Evolutionary conservation across 2,329 filamentous ascomycete genomes (phyloP).

Genomic region (Trichocomaceae sp.): DNA sequence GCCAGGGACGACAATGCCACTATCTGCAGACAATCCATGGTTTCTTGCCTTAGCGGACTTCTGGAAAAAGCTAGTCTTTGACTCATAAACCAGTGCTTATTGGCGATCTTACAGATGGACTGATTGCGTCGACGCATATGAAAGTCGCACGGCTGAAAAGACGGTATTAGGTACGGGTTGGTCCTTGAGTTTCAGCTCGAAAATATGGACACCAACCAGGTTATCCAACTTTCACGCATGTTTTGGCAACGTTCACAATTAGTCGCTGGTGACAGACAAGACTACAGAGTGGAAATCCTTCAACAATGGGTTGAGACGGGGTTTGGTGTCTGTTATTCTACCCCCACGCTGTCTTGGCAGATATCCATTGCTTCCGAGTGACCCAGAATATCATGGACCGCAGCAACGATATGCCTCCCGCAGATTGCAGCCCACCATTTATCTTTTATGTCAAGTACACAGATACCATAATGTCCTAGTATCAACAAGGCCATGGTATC

Average conservation of each 20-base stretch:
- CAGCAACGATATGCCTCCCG: constrained; percentile 2
- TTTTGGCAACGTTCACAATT: neutral
- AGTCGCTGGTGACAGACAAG: too few relatives aligned
- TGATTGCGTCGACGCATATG: too few relatives aligned
- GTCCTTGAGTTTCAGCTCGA: neutral
- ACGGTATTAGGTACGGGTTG: neutral
- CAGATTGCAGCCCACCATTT: constrained; percentile 8
- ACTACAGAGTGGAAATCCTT: neutral
- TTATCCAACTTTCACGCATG: neutral
- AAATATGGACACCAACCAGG: neutral
- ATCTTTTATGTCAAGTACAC: constrained; percentile 1
- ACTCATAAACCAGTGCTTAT: neutral
- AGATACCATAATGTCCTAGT: constrained; percentile 11
- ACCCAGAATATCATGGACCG: constrained; percentile 1
- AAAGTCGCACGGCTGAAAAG: neutral
- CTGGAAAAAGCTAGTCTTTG: neutral
- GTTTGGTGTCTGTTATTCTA: neutral
- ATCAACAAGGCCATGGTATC: constrained; percentile 10
- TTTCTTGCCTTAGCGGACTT: too few relatives aligned
- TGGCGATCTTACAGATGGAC: too few relatives aligned
- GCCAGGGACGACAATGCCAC: too few relatives aligned
- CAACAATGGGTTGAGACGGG: neutral
- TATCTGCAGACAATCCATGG: neutral
- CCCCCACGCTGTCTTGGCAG: neutral
- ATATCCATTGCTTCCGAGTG: neutral